These are phyloP conservation scores for Globisporangium nunn DNA, from an alignment of 352 stramenopile genomes.

Conservation along the genomic window DNA sequence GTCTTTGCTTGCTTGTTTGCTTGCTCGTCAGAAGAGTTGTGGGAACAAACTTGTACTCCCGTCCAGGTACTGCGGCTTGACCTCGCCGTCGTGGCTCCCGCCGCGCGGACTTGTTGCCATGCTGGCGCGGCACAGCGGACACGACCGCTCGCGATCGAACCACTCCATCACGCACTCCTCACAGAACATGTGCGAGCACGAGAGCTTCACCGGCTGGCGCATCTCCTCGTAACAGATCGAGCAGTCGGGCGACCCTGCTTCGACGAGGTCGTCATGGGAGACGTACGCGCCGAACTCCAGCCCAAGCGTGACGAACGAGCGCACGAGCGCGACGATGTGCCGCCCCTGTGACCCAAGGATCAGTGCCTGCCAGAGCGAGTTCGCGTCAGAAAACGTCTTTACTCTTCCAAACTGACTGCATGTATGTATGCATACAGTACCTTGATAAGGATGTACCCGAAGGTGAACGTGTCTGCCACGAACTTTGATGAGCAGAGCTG, in stretches of 20 bases:
- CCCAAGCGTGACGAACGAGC: conserved; percentile 48
- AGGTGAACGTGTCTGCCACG: conserved; percentile 67
- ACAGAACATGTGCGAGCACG: conserved; percentile 79
- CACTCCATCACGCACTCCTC: conserved; percentile 81
- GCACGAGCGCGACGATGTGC: conserved; percentile 37
- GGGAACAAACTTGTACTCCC: conserved; percentile 70
- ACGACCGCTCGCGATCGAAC: conserved; percentile 81
- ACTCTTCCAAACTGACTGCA: neutral
- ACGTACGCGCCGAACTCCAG: conserved; percentile 73
- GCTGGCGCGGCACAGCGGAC: conserved; percentile 59
- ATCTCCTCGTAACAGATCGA: conserved; percentile 82
- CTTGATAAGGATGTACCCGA: conserved; percentile 74
- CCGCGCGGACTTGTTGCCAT: conserved; percentile 22
- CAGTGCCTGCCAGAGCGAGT: conserved; percentile 24
- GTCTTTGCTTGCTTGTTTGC: neutral
- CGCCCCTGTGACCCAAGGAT: conserved; percentile 48
- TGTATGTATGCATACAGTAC: conserved; percentile 15
- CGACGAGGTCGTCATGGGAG: conserved; percentile 42
- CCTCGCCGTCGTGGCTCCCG: conserved; percentile 14
- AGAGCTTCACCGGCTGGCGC: conserved; percentile 61
- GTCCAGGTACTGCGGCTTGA: conserved; percentile 68
- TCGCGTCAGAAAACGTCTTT: neutral
- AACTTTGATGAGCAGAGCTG: conserved; percentile 61
- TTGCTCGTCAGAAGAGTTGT: conserved; percentile 27
- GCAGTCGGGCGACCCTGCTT: conserved; percentile 59